Evolutionary conservation across 805 yeast genomes (phyloP).

Genomic region (Candida tibetensis): DNA sequence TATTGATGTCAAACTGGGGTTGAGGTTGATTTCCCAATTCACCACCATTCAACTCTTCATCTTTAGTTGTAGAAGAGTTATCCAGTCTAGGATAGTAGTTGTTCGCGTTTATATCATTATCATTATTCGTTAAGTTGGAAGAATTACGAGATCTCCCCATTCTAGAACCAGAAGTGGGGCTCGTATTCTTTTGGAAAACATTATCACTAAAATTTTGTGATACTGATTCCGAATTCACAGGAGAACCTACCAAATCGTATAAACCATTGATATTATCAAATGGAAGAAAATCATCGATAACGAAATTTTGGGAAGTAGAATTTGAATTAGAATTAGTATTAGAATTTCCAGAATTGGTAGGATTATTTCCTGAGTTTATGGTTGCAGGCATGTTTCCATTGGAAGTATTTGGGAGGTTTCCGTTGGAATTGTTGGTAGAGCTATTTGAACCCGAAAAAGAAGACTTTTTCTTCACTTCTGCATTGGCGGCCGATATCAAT

Average conservation of each 20-base stretch:
- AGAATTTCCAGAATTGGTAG: neutral
- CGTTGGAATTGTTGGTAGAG: neutral
- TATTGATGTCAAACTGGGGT: slow-evolving; percentile 2
- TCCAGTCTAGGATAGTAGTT: slow-evolving; percentile 1
- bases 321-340: neutral
- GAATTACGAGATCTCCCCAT: slow-evolving; percentile 2
- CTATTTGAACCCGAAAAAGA: slow-evolving; percentile 2
- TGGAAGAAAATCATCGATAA: slow-evolving; percentile 32
- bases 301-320: slow-evolving; percentile 12
- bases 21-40: neutral
- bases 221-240: slow-evolving; percentile 7
- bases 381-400: neutral
- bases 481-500: slow-evolving; percentile 14
- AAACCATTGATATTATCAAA: slow-evolving; percentile 29
- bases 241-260: slow-evolving; percentile 24
- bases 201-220: slow-evolving; percentile 4
- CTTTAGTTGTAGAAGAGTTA: neutral
- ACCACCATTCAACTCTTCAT: neutral
- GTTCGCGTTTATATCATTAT: neutral
- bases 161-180: neutral
- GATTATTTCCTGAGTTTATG: neutral
- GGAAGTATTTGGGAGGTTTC: neutral
- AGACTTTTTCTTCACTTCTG: slow-evolving; percentile 9
- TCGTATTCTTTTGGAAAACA: neutral
- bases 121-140: slow-evolving; percentile 4